These are phyloP conservation scores for Protomyces inouyei DNA, from an alignment of 1,139 yeast species.

Conservation along the genomic window DNA sequence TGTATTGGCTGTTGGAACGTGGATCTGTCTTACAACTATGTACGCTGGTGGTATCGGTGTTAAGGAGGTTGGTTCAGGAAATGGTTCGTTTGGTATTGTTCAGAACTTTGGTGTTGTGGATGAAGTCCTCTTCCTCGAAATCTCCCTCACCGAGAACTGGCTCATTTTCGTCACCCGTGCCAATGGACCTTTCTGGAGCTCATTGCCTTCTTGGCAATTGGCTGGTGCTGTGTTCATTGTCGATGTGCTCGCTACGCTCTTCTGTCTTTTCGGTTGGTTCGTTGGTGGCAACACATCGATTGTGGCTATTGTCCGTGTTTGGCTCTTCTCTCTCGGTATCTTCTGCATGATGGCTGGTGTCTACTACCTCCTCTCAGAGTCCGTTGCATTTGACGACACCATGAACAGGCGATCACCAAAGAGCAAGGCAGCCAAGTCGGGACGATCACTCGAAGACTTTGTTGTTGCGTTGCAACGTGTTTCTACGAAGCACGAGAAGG, in stretches of 20 bases:
- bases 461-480: conserved; percentile 97
- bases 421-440: conserved; percentile 51
- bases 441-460: conserved; percentile 88
- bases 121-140: conserved; percentile 66
- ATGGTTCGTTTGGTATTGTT: conserved; percentile 53
- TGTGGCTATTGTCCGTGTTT: conserved; percentile 62
- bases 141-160: conserved; percentile 74
- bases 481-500: conserved; percentile 91
- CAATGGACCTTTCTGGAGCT: conserved; percentile 72
- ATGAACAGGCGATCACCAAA: conserved; percentile 84
- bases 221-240: conserved; percentile 64
- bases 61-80: conserved; percentile 30
- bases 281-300: conserved; percentile 65
- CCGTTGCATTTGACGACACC: conserved; percentile 82
- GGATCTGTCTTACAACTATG: conserved; percentile 70
- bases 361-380: conserved; percentile 68
- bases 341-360: conserved; percentile 68
- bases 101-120: conserved; percentile 69
- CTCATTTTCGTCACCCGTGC: conserved; percentile 73
- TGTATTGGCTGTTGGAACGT: conserved; percentile 63
- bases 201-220: conserved; percentile 69
- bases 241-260: conserved; percentile 65
- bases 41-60: conserved; percentile 43
- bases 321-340: conserved; percentile 66
- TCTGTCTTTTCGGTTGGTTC: conserved; percentile 69